These are phyloP conservation scores for Cyberlindnera samutprakarnensis DNA, from an alignment of 805 yeast species.

Conservation along the genomic window DNA sequence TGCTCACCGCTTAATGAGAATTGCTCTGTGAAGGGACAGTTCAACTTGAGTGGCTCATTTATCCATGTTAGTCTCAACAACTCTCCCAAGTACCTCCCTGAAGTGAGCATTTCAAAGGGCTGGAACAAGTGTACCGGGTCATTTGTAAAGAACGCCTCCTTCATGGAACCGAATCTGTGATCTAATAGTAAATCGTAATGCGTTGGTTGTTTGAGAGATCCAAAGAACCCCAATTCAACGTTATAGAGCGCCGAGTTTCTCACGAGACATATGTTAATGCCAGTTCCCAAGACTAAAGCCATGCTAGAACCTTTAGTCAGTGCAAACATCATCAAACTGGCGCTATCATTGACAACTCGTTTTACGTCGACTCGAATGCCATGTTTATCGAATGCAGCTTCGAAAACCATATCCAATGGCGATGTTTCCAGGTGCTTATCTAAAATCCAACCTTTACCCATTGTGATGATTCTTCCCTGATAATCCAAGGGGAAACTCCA, in stretches of 20 bases:
- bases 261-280: constrained; percentile 45
- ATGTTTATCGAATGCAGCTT: constrained; percentile 22
- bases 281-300: constrained; percentile 65
- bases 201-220: constrained; percentile 30
- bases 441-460: constrained; percentile 56
- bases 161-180: constrained; percentile 17
- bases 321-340: constrained; percentile 45
- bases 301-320: constrained; percentile 27
- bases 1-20: too few species aligned
- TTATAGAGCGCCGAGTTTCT: constrained; percentile 30
- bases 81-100: constrained; percentile 53
- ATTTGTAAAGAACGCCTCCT: constrained; percentile 3
- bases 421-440: constrained; percentile 30
- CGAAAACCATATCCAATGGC: constrained; percentile 37
- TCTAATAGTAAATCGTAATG: constrained; percentile 35
- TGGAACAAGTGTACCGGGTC: constrained; percentile 31
- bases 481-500: constrained; percentile 52
- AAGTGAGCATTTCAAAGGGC: constrained; percentile 47
- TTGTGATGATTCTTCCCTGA: constrained; percentile 34
- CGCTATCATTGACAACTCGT: constrained; percentile 53
- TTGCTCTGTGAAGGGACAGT: too few species aligned
- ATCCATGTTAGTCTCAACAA: constrained; percentile 29
- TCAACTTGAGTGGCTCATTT: background rate
- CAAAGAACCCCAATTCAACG: constrained; percentile 52
- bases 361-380: constrained; percentile 30